Percentiles rank a stretch among this genome's conserved stretches.
These are phyloP conservation scores for Termitomyces sp. DNA, from an alignment of 768 basidiomycete species.

Conservation along the genomic window DNA sequence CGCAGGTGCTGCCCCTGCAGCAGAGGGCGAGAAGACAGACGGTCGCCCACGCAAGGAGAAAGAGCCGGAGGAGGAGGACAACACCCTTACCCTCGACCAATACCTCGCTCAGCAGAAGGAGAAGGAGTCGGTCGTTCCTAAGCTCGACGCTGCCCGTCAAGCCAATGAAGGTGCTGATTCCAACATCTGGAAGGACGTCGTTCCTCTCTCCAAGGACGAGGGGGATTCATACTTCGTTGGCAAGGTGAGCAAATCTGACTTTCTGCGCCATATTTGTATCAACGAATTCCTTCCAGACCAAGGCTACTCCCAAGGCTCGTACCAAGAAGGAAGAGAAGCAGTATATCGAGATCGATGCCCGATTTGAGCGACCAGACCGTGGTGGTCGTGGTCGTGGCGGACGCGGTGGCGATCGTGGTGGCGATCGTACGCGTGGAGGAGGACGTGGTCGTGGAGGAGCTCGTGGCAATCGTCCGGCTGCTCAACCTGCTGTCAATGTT, in stretches of 20 bases:
- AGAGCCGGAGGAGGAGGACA: slow-evolving; percentile 85
- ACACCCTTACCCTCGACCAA: slow-evolving; percentile 91
- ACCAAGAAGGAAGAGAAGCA: slow-evolving; percentile 88
- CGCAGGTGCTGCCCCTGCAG: slow-evolving; percentile 27
- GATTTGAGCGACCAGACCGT: slow-evolving; percentile 79
- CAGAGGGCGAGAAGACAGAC: slow-evolving; percentile 40
- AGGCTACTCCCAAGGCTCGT: slow-evolving; percentile 59
- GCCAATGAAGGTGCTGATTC: slow-evolving; percentile 80
- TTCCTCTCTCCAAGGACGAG: slow-evolving; percentile 68
- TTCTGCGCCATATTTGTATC: neutral
- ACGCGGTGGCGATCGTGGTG: slow-evolving; percentile 41
- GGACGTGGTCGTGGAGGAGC: slow-evolving; percentile 38
- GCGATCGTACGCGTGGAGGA: slow-evolving; percentile 27
- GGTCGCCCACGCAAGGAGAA: slow-evolving; percentile 45
- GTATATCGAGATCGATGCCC: slow-evolving; percentile 88
- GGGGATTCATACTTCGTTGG: slow-evolving; percentile 81
- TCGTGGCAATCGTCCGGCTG: slow-evolving; percentile 39
- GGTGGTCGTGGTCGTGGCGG: slow-evolving; percentile 58
- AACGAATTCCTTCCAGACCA: slow-evolving; percentile 44
- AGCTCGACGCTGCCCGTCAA: slow-evolving; percentile 72
- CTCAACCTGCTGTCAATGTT: slow-evolving; percentile 53
- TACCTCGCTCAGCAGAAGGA: slow-evolving; percentile 83
- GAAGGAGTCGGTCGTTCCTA: slow-evolving; percentile 59
- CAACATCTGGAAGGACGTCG: slow-evolving; percentile 66
- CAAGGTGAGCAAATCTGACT: slow-evolving; percentile 57